Evolutionary conservation across 1,284 basidiomycete genomes (phyloP).

Genomic region (Fomitopsis betulina): DNA sequence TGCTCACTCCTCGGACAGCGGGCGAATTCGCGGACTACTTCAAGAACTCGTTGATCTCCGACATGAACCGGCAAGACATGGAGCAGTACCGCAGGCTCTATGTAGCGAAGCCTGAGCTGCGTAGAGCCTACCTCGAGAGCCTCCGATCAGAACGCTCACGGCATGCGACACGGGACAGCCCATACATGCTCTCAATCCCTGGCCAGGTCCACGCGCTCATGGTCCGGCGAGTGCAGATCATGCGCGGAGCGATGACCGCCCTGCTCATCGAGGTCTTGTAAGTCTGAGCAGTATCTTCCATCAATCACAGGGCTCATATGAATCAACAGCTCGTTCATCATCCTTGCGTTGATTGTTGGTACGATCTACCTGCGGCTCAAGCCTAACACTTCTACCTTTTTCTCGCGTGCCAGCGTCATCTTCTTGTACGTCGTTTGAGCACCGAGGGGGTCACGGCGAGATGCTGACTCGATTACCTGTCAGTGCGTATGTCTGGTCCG

Average conservation of each 20-base stretch:
- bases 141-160: conserved; percentile 42
- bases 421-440: conserved; percentile 46
- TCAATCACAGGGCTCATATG: background rate
- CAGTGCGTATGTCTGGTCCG: conserved; percentile 48
- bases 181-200: conserved; percentile 15
- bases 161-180: conserved; percentile 11
- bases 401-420: conserved; percentile 73
- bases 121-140: conserved; percentile 40
- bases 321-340: conserved; percentile 35
- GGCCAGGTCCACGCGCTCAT: conserved; percentile 62
- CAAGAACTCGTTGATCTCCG: conserved; percentile 30
- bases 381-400: conserved; percentile 60
- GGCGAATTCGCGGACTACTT: conserved; percentile 43
- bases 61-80: conserved; percentile 39
- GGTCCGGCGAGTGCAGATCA: conserved; percentile 55
- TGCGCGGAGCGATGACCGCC: conserved; percentile 46
- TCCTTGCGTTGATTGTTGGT: conserved; percentile 68
- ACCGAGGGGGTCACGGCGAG: background rate
- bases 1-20: conserved; percentile 39
- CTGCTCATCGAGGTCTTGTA: conserved; percentile 22
- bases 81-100: conserved; percentile 28
- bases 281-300: background rate
- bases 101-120: conserved; percentile 15
- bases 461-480: background rate
- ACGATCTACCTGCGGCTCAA: conserved; percentile 67